Conservation (phyloP, 2,329 filamentous ascomycete species). For the Dichotomopilus funicola region DNA sequence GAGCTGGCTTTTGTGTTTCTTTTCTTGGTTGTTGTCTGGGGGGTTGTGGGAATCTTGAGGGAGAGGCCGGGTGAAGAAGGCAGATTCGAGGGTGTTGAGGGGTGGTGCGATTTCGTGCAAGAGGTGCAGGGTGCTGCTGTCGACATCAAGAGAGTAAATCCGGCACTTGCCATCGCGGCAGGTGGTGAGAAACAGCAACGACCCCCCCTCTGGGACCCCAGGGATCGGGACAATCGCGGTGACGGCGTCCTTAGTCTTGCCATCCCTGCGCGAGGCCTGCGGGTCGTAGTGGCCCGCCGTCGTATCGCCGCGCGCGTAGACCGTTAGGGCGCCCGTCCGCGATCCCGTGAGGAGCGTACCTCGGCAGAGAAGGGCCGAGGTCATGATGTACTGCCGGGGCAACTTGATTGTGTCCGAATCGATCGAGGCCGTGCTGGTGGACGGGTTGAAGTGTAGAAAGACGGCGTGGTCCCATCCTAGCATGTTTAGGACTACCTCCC, state of each 20-base stretch:
- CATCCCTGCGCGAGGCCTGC: constrained; percentile 31
- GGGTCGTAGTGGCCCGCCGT: constrained; percentile 23
- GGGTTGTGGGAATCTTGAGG: not conserved
- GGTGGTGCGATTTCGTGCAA: constrained; percentile 64
- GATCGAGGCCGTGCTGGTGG: constrained; percentile 25
- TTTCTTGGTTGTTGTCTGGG: constrained; percentile 17
- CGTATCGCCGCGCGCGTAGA: constrained; percentile 25
- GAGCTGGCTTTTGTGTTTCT: constrained; percentile 38
- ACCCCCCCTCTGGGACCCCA: constrained; percentile 8
- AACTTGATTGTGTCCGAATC: constrained; percentile 30
- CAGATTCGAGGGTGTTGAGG: constrained; percentile 69
- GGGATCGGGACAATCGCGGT: constrained; percentile 55
- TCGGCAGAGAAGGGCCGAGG: constrained; percentile 38
- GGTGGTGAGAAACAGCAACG: constrained; percentile 56
- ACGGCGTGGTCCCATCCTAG: constrained; percentile 40
- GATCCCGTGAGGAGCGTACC: constrained; percentile 48
- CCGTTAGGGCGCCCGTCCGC: constrained; percentile 43
- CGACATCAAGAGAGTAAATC: constrained; percentile 42
- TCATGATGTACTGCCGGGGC: constrained; percentile 44
- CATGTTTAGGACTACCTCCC: constrained; percentile 38
- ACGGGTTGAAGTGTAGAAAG: constrained; percentile 34
- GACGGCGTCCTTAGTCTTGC: constrained; percentile 55
- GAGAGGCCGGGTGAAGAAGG: constrained; percentile 46
- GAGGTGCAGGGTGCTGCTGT: constrained; percentile 29
- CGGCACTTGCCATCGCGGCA: constrained; percentile 72